These are phyloP conservation scores for Crucihimalaya himalaica DNA, from an alignment of 345 rosid species.

Conservation along the genomic window DNA sequence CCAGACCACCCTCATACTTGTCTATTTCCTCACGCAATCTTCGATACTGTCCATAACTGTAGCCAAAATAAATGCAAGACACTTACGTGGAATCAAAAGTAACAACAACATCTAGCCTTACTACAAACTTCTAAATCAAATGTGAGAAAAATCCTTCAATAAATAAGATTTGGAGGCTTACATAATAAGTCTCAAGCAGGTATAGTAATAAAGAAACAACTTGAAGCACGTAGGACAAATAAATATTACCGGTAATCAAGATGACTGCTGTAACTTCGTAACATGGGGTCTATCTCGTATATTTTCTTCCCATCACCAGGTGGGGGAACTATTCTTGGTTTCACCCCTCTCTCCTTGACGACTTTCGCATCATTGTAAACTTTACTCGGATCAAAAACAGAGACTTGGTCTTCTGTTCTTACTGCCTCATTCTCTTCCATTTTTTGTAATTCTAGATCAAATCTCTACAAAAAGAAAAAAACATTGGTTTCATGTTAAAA, in stretches of 20 bases:
- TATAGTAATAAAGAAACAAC: neutral
- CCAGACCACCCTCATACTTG: conserved; percentile 86
- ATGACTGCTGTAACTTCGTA: conserved; percentile 60
- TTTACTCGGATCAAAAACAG: conserved; percentile 30
- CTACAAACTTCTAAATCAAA: conserved; percentile 6
- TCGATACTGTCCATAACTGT: conserved; percentile 68
- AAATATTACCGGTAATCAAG: conserved; percentile 76
- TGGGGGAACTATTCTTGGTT: conserved; percentile 54
- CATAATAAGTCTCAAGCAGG: conserved; percentile 8
- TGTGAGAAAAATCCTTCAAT: neutral
- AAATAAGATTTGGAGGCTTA: neutral
- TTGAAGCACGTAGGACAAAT: neutral
- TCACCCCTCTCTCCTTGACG: conserved; percentile 44
- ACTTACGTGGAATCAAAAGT: neutral
- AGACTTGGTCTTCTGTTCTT: conserved; percentile 44
- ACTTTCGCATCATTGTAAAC: conserved; percentile 31
- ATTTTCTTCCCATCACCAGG: conserved; percentile 78
- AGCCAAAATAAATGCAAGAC: conserved; percentile 31
- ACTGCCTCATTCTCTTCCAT: conserved; percentile 50
- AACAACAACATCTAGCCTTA: neutral
- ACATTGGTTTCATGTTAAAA: neutral
- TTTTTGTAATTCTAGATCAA: conserved; percentile 41
- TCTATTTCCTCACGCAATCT: conserved; percentile 71
- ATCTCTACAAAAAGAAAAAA: conserved; percentile 40
- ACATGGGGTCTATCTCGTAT: conserved; percentile 82